phyloP scores from a whole-genome alignment of 2,329 filamentous ascomycete species.

The Grosmannia penicillata region DNA sequence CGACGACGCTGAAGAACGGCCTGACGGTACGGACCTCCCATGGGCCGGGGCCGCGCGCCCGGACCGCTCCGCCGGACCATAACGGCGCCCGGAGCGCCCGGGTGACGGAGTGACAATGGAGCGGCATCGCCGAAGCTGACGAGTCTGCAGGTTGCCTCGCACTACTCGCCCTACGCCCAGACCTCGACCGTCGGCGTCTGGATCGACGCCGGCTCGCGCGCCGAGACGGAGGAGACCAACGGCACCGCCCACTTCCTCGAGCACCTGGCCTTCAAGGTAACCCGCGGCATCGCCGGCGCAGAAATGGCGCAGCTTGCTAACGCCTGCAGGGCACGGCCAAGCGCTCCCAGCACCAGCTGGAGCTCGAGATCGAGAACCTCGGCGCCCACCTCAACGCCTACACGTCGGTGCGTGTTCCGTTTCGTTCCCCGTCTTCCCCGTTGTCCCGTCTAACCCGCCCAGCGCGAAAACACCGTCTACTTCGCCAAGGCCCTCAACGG shows the following conservation, averaged over 20 bases:
- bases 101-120: too few species aligned
- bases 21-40: conserved; percentile 57
- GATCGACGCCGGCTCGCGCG: conserved; percentile 97
- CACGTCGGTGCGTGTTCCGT: conserved; percentile 57
- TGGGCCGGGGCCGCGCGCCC: too few species aligned
- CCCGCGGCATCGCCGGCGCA: background rate
- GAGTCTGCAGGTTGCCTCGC: conserved; percentile 70
- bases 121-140: too few species aligned
- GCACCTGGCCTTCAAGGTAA: conserved; percentile 98
- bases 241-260: conserved; percentile 99
- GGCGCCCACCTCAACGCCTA: conserved; percentile 98
- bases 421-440: background rate
- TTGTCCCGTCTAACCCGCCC: conserved; percentile 11
- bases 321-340: conserved; percentile 68
- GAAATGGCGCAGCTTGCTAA: background rate
- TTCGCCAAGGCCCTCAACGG: conserved; percentile 99
- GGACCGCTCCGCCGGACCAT: too few species aligned
- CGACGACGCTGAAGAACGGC: conserved; percentile 92
- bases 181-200: conserved; percentile 97
- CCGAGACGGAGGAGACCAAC: conserved; percentile 97
- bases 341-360: conserved; percentile 90
- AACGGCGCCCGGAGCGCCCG: too few species aligned
- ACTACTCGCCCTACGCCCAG: conserved; percentile 96
- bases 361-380: conserved; percentile 99
- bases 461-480: conserved; percentile 99